Evolutionary conservation across 78 protist species (phyloP).

Genomic region (Speleostelium caveatum): DNA sequence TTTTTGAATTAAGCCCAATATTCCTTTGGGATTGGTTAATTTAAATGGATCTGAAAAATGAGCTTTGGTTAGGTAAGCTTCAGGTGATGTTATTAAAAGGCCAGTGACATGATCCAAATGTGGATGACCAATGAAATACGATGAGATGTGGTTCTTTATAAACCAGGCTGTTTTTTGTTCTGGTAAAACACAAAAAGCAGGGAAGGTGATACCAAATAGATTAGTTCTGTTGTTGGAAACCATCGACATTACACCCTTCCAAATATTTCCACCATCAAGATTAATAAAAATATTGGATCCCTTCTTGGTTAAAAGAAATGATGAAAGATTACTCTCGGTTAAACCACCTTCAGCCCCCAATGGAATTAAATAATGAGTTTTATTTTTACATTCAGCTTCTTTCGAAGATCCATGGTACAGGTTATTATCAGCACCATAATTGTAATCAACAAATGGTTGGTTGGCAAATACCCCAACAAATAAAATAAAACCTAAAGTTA

Average conservation of each 20-base stretch:
- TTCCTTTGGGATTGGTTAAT: too few relatives aligned
- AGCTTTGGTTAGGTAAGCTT: constrained; percentile 9
- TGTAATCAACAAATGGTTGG: too few relatives aligned
- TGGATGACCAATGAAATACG: constrained; percentile 35
- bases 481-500: too few relatives aligned
- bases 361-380: constrained; percentile 26
- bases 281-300: too few relatives aligned
- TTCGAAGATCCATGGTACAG: too few relatives aligned
- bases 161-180: constrained; percentile 62
- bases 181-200: constrained; percentile 3
- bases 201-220: constrained; percentile 9
- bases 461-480: too few relatives aligned
- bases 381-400: constrained; percentile 1
- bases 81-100: constrained; percentile 19
- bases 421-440: too few relatives aligned
- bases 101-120: constrained; percentile 57
- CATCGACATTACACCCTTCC: constrained; percentile 27
- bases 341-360: constrained; percentile 51
- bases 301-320: constrained; percentile 40
- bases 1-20: too few relatives aligned
- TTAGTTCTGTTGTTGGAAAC: not conserved
- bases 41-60: too few relatives aligned
- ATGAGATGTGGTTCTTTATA: constrained; percentile 23
- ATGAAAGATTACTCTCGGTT: constrained; percentile 34
- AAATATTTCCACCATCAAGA: constrained; percentile 53